phyloP scores from a whole-genome alignment of 2,329 filamentous ascomycete species.

The Metarhizium guizhouense region DNA sequence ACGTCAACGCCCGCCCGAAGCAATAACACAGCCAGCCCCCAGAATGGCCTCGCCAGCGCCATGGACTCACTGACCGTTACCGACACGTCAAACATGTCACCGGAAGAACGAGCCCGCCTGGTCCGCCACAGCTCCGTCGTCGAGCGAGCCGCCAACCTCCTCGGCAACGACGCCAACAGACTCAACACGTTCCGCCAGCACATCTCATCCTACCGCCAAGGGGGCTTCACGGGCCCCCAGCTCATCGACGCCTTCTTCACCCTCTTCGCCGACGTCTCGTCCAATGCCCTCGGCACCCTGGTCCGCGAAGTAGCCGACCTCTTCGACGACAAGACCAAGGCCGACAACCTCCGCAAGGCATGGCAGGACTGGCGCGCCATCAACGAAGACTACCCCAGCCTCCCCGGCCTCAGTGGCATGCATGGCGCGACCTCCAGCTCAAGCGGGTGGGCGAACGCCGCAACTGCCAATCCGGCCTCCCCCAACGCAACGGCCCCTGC shows the following conservation, averaged over 20 bases:
- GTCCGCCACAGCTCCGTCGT: conserved; percentile 77
- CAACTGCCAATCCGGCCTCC: conserved; percentile 44
- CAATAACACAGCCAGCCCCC: not conserved
- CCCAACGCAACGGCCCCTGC: conserved; percentile 27
- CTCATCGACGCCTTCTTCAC: conserved; percentile 84
- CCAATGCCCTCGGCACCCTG: conserved; percentile 75
- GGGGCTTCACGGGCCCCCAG: conserved; percentile 59
- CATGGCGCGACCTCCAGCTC: conserved; percentile 49
- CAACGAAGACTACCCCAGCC: conserved; percentile 87
- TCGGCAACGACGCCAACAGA: conserved; percentile 69
- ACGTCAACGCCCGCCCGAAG: conserved; percentile 10
- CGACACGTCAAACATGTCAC: conserved; percentile 46
- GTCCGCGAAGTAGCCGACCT: conserved; percentile 88
- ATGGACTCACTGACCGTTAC: conserved; percentile 44
- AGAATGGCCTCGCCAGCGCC: conserved; percentile 18
- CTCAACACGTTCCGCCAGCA: conserved; percentile 67
- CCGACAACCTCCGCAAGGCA: conserved; percentile 64
- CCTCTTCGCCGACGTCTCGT: conserved; percentile 69
- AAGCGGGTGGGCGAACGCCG: conserved; percentile 52
- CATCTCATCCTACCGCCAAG: conserved; percentile 70
- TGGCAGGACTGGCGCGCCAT: conserved; percentile 96
- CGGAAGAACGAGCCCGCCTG: conserved; percentile 72
- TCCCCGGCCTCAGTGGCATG: conserved; percentile 67
- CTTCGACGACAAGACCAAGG: conserved; percentile 74
- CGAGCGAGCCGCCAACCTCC: conserved; percentile 72